Percentiles rank a stretch among this genome's conserved stretches.
Conservation (phyloP, 2,329 filamentous ascomycete species). For the Lecanicillium sp. region DNA sequence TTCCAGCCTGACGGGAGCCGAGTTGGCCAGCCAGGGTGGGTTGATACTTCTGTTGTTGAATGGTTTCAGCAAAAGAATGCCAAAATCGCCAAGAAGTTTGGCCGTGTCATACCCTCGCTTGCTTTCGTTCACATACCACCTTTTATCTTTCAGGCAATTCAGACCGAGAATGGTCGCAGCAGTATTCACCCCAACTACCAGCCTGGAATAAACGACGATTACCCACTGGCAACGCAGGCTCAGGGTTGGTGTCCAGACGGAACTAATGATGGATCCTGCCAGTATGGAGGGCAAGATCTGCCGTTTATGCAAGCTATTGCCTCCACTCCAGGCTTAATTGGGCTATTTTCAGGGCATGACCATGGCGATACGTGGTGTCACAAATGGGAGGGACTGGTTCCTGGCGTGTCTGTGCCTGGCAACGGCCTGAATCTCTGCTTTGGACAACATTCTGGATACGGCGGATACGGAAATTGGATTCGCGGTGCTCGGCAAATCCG, state of each 20-base stretch:
- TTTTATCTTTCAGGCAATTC: conserved; percentile 31
- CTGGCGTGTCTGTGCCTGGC: conserved; percentile 25
- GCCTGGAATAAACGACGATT: conserved; percentile 38
- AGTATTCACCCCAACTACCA: conserved; percentile 28
- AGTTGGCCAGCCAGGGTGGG: conserved; percentile 34
- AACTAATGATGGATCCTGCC: conserved; percentile 25
- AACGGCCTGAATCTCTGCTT: conserved; percentile 45
- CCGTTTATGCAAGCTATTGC: conserved; percentile 56
- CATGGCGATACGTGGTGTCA: conserved; percentile 55
- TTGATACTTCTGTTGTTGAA: conserved; percentile 31
- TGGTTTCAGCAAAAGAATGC: conserved; percentile 33
- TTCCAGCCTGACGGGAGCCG: conserved; percentile 18
- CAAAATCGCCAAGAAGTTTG: conserved; percentile 19
- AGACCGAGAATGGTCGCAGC: conserved; percentile 17
- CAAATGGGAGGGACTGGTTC: conserved; percentile 33
- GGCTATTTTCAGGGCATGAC: conserved; percentile 57
- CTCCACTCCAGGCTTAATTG: conserved; percentile 44
- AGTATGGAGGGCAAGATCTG: conserved; percentile 42
- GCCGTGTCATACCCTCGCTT: conserved; percentile 32
- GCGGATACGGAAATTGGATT: conserved; percentile 58
- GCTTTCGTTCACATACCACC: conserved; percentile 42
- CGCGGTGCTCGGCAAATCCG: conserved; percentile 51
- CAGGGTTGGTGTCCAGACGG: conserved; percentile 36
- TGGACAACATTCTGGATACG: conserved; percentile 60
- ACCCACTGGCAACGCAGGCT: conserved; percentile 31